phyloP scores from a whole-genome alignment of 345 rosid species.

The Hibiscus tridactylites region DNA sequence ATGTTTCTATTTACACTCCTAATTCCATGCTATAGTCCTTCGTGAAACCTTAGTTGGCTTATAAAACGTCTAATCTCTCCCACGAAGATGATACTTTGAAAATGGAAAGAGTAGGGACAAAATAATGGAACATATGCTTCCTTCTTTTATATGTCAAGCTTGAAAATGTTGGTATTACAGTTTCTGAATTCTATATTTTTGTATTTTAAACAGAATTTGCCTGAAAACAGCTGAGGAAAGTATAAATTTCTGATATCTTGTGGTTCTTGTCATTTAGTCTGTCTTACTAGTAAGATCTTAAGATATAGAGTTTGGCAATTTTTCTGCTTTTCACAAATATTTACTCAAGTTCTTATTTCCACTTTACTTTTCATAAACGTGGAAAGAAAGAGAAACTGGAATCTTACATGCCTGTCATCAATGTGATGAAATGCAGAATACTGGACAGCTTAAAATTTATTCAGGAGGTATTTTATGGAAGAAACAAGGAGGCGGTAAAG shows the following conservation, averaged over 20 bases:
- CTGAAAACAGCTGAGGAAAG: neutral
- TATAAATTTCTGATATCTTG: neutral
- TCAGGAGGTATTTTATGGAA: conserved; percentile 86
- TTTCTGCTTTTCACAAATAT: neutral
- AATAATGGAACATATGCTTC: neutral
- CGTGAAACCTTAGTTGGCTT: neutral
- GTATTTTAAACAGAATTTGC: neutral
- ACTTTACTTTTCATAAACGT: neutral
- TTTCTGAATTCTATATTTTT: neutral
- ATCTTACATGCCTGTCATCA: neutral
- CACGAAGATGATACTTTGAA: neutral
- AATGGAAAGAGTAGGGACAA: neutral
- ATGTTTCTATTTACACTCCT: too few species aligned
- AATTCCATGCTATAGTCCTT: neutral
- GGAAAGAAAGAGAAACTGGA: neutral
- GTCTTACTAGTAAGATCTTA: neutral
- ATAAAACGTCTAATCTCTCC: neutral
- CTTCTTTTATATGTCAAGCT: neutral
- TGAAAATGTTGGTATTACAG: neutral
- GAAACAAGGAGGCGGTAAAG: conserved; percentile 97
- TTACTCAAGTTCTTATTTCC: neutral
- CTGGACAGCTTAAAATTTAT: conserved; percentile 69
- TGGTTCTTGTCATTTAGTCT: neutral
- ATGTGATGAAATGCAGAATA: conserved; percentile 45
- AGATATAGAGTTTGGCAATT: neutral